Base-by-base conservation (phyloP, 192 early-diverging fungal genomes). In the Backusella mclennaniae region DNA sequence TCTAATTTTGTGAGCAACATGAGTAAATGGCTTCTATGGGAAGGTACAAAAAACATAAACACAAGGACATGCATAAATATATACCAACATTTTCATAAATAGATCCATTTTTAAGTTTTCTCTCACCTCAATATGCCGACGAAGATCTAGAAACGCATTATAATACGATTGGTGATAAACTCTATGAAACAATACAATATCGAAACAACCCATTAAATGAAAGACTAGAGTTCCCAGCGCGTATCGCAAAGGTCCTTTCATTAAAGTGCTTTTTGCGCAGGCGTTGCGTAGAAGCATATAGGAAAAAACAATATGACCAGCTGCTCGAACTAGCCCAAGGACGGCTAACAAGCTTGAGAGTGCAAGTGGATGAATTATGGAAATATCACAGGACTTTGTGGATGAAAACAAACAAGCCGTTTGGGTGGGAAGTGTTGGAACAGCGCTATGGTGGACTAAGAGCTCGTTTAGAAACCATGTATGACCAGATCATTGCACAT, bases 1-100 rank as follows among this genome's bases (percentile, higher is more conserved):
- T 84, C 88, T 2, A 86, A 89, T 70, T 87, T 89, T 88, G 84
- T 89, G 4, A 89, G 89, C 23, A 94, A 94, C 71, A 87, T 89
- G 73, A 91, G 91, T 83, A 96, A 96, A 79, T 96, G 92, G 88
- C 72, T 95, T 14, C 83, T 96, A 42, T 96, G 95, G 95, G 92
- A 95, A 84, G 91, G 91, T 91, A 83, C 33, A 33, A 33, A 33
- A 33, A 46, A 12, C 2, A 35, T 12, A 31, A 36, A 31, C 36
- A 70, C 11, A 31, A 15, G 42, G 14, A 44, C 35, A 21, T 23
- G 71, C 17, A 31, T 46, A 59, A 52, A 38, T 12, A 11, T 7
- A 36, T 26, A 63, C 2, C 14, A 46, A 44, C 49, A 26, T 38
- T 33, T 33, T 26, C 19, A 36, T 21, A 9, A 7, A 69, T 82